These are phyloP conservation scores for Monosporascus ibericus DNA, from an alignment of 2,329 filamentous ascomycete species.

Conservation along the genomic window DNA sequence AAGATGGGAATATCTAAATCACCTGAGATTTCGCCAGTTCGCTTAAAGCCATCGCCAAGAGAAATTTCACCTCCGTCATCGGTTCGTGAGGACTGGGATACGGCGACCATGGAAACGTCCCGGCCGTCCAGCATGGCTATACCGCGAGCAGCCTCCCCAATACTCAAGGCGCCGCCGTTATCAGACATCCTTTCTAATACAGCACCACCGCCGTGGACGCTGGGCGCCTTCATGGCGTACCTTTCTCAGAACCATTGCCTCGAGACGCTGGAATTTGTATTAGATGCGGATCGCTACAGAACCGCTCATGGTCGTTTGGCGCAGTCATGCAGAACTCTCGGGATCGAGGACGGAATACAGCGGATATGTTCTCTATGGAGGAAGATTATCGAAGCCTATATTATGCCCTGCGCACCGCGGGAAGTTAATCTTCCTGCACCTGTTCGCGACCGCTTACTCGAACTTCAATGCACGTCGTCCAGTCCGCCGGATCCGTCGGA, in stretches of 20 bases:
- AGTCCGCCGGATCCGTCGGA: conserved; percentile 68
- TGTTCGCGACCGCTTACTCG: conserved; percentile 75
- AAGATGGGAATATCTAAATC: conserved; percentile 43
- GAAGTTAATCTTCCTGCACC: conserved; percentile 87
- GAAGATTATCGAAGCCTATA: conserved; percentile 83
- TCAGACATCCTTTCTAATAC: conserved; percentile 83
- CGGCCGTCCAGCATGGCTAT: conserved; percentile 44
- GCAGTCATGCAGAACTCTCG: conserved; percentile 12
- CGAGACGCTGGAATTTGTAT: conserved; percentile 92
- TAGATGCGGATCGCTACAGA: conserved; percentile 84
- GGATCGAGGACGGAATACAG: conserved; percentile 40
- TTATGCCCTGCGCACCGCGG: conserved; percentile 73
- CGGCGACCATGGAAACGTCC: conserved; percentile 40
- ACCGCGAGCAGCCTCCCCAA: conserved; percentile 31
- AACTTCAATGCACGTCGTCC: conserved; percentile 47
- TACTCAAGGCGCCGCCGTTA: conserved; percentile 57
- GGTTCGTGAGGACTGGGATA: conserved; percentile 38
- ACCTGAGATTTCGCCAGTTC: conserved; percentile 38
- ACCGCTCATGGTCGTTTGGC: conserved; percentile 46
- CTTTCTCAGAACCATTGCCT: conserved; percentile 95
- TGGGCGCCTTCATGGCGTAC: conserved; percentile 92
- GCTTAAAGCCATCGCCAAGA: conserved; percentile 34
- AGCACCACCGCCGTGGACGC: conserved; percentile 81
- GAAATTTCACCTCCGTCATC: conserved; percentile 40
- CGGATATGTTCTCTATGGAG: conserved; percentile 80